A percentile compares a stretch with the other conserved stretches of the same genome.
Evolutionary conservation across 2,329 filamentous ascomycete genomes (phyloP).

Genomic region (Cladosporium austrohemisphaericum): DNA sequence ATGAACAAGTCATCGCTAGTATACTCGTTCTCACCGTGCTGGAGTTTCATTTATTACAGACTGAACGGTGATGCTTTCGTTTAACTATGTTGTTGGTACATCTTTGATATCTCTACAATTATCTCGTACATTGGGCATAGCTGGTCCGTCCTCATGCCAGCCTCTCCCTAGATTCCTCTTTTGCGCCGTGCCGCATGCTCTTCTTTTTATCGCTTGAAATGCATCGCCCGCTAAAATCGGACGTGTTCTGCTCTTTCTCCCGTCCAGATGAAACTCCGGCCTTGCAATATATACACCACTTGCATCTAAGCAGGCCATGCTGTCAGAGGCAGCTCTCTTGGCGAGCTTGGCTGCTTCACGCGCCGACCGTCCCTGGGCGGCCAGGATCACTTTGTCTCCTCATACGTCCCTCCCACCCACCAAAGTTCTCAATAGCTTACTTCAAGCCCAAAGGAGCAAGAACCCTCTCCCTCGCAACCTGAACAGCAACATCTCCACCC

Average conservation of each 20-base stretch:
- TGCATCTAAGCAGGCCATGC: too few relatives aligned
- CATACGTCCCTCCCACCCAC: too few relatives aligned
- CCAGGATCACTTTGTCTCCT: too few relatives aligned
- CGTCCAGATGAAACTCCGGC: neutral
- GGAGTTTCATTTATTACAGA: too few relatives aligned
- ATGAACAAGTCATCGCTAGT: too few relatives aligned
- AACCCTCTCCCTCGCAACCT: constrained; percentile 72
- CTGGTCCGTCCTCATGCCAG: neutral
- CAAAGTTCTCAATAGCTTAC: neutral
- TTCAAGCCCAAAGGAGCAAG: constrained; percentile 47
- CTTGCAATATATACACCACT: neutral
- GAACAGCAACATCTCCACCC: constrained; percentile 72
- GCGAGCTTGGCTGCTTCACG: too few relatives aligned
- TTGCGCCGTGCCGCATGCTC: too few relatives aligned
- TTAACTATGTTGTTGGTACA: constrained; percentile 26
- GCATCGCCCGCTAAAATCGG: too few relatives aligned
- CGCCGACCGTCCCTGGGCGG: too few relatives aligned
- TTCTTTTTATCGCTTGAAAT: too few relatives aligned
- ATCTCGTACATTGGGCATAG: constrained; percentile 13
- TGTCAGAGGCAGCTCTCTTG: neutral
- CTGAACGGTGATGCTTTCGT: too few relatives aligned
- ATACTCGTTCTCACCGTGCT: too few relatives aligned
- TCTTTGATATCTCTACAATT: constrained; percentile 27
- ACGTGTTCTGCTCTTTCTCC: neutral
- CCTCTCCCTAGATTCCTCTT: neutral